Evolutionary conservation across 139 green algal species (phyloP).

Genomic region (Coelastrella sp.): DNA sequence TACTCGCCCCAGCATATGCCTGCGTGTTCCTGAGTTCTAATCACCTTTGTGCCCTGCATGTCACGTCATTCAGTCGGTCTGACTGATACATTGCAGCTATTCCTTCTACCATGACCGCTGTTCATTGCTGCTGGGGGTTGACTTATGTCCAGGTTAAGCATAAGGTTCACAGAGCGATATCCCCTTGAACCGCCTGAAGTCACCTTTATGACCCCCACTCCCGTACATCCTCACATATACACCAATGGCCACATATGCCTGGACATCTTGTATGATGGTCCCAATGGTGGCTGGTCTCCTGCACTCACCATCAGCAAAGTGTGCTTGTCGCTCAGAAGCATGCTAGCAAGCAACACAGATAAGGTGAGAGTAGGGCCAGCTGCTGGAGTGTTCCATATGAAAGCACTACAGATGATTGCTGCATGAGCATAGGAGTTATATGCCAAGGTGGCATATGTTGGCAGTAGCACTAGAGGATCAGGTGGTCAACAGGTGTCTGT

Average conservation of each 20-base stretch:
- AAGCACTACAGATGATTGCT: not conserved
- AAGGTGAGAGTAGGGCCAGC: no score
- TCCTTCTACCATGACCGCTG: no score
- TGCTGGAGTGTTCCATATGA: no score
- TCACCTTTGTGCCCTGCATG: no score
- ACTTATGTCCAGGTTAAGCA: conserved; percentile 54
- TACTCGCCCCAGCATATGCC: no score
- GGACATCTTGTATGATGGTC: conserved; percentile 89
- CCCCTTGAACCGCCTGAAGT: conserved; percentile 90
- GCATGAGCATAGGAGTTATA: not conserved
- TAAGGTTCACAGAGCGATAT: conserved; percentile 83
- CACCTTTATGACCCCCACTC: conserved; percentile 76
- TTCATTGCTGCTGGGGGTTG: no score
- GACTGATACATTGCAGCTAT: no score
- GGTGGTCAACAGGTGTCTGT: no score
- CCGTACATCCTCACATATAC: conserved; percentile 93
- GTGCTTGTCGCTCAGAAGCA: conserved; percentile 79
- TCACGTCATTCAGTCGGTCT: no score
- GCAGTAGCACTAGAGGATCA: no score
- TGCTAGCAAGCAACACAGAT: conserved; percentile 88
- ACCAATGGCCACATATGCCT: conserved; percentile 93
- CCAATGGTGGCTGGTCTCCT: conserved; percentile 88
- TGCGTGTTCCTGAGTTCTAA: no score
- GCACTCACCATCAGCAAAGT: conserved; percentile 91
- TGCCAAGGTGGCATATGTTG: no score